Evolutionary conservation across 176 grass and related monocot species (phyloP).

Genomic region (Poa annua): DNA sequence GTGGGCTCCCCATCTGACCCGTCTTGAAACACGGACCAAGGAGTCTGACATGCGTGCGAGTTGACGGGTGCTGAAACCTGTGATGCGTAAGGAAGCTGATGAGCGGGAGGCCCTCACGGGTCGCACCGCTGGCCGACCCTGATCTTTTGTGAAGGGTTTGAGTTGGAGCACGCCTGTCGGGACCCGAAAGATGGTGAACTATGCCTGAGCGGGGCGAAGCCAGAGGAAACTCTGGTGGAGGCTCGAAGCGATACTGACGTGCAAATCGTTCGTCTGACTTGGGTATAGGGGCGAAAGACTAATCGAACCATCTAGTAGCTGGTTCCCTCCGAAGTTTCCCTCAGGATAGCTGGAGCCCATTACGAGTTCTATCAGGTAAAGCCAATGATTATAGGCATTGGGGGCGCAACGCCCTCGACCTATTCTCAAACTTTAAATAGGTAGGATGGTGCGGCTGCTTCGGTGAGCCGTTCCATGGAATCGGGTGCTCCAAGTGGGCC

Average conservation of each 20-base stretch:
- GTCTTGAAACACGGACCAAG: conserved; percentile 86
- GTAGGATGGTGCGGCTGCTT: conserved; percentile 60
- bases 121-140: conserved; percentile 56
- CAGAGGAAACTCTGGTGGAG: conserved; percentile 75
- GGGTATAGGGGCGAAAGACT: conserved; percentile 75
- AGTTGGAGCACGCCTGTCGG: conserved; percentile 80
- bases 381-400: conserved; percentile 87
- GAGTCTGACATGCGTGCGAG: conserved; percentile 57
- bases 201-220: conserved; percentile 63
- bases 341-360: conserved; percentile 71
- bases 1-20: conserved; percentile 47
- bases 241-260: conserved; percentile 66
- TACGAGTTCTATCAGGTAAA: conserved; percentile 77
- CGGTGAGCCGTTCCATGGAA: conserved; percentile 43
- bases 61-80: background rate
- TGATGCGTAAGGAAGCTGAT: no score
- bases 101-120: conserved; percentile 19
- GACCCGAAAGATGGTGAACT: conserved; percentile 85
- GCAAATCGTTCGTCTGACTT: conserved; percentile 62
- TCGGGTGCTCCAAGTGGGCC: conserved; percentile 50
- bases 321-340: conserved; percentile 79
- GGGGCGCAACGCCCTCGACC: conserved; percentile 78
- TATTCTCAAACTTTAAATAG: conserved; percentile 97
- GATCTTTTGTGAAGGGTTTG: conserved; percentile 66
- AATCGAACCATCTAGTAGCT: conserved; percentile 75